These are phyloP conservation scores for Pelargonium citronellum DNA, from an alignment of 441 rosid genomes.

Conservation along the genomic window DNA sequence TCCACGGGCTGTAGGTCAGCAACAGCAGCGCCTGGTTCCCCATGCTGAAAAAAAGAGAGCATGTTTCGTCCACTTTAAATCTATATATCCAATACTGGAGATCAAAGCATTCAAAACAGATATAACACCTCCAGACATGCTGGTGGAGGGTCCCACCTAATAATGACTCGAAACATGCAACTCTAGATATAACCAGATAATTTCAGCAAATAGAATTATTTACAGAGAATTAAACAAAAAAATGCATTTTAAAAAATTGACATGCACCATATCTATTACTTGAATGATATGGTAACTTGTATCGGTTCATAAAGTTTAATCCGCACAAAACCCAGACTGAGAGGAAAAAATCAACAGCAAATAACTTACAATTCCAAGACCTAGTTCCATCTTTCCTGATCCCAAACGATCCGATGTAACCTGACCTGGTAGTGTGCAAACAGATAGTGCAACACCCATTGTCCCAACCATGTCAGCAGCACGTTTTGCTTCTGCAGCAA, in stretches of 20 bases:
- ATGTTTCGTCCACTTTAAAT: conserved; percentile 15
- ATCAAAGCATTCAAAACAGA: conserved; percentile 2
- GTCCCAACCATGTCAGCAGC: conserved; percentile 91
- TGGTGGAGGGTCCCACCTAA: not conserved
- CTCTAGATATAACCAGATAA: not conserved
- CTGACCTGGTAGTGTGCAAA: conserved; percentile 91
- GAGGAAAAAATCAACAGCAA: conserved; percentile 5
- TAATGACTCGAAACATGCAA: conserved; percentile 9
- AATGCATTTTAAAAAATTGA: not conserved
- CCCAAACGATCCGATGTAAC: conserved; percentile 88
- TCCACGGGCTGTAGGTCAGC: conserved; percentile 90
- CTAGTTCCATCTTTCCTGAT: conserved; percentile 94
- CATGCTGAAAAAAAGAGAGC: conserved; percentile 54
- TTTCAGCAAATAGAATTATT: not conserved
- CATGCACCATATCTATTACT: not conserved
- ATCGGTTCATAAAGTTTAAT: conserved; percentile 3
- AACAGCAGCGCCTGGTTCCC: conserved; percentile 96
- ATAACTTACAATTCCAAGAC: conserved; percentile 89
- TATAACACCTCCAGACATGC: not conserved
- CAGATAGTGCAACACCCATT: conserved; percentile 94
- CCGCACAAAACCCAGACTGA: not conserved
- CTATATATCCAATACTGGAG: conserved; percentile 15
- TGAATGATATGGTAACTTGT: conserved; percentile 10
- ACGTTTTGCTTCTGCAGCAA: conserved; percentile 75
- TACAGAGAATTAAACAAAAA: not conserved